Percentiles rank a stretch among this genome's conserved stretches.
phyloP scores from a whole-genome alignment of 495 filamentous ascomycete species.

The Podospora pseudocomata region DNA sequence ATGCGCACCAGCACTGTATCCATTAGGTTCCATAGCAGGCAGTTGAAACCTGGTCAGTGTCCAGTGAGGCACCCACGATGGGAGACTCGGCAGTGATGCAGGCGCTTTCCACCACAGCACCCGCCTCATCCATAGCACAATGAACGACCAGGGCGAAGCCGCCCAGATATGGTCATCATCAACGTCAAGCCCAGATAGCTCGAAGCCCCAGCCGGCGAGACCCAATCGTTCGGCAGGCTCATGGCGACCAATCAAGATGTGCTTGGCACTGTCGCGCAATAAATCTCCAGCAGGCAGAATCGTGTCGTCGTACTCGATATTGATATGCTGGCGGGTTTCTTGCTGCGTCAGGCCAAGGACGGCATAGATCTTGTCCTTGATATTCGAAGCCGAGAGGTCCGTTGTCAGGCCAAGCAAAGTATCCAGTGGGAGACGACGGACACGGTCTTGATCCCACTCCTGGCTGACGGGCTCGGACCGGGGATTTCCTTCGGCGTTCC shows the following conservation, averaged over 20 bases:
- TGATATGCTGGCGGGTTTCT: background rate
- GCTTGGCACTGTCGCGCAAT: background rate
- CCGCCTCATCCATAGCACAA: background rate
- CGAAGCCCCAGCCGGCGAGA: background rate
- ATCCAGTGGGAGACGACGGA: background rate
- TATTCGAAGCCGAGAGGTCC: background rate
- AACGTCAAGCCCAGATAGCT: background rate
- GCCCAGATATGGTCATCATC: background rate
- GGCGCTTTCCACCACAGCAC: background rate
- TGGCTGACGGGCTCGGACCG: background rate
- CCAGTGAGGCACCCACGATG: background rate
- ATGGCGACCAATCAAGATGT: background rate
- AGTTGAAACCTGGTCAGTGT: background rate
- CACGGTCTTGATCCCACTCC: background rate
- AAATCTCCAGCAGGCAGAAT: background rate
- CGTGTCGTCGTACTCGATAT: background rate
- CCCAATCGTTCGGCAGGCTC: background rate
- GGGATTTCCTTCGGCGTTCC: too few relatives aligned
- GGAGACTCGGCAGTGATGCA: background rate
- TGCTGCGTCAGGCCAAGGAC: background rate
- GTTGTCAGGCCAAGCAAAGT: background rate
- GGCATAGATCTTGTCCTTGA: constrained; percentile 1
- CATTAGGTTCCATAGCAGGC: background rate
- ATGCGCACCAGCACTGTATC: background rate
- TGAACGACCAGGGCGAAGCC: background rate